Conservation (phyloP, 306 rosid genomes). For the Mucuna pruriens region DNA sequence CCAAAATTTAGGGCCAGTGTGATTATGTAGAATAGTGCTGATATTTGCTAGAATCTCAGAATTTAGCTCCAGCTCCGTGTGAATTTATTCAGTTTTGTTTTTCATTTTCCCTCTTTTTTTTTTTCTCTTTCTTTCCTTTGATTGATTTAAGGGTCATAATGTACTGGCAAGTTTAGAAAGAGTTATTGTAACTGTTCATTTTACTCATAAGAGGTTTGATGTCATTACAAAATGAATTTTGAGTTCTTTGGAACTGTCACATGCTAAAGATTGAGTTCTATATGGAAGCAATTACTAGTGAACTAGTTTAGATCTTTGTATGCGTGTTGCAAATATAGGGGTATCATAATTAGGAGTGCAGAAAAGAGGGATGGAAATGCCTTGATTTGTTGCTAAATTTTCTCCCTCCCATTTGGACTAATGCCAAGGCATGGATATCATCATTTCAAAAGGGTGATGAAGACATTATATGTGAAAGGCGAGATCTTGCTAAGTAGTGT, state of each 20-base stretch:
- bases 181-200: background rate
- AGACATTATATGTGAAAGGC: background rate
- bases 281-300: background rate
- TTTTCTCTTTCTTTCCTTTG: background rate
- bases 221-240: background rate
- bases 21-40: constrained; percentile 18
- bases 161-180: constrained; percentile 17
- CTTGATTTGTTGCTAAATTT: background rate
- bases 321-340: background rate
- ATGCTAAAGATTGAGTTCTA: background rate
- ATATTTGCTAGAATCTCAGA: constrained; percentile 10
- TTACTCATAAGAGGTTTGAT: background rate
- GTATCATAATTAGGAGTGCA: background rate
- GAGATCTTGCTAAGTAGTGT: background rate
- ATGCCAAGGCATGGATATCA: background rate
- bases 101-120: background rate
- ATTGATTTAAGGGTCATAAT: constrained; percentile 17
- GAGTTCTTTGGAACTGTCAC: background rate
- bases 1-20: constrained; percentile 7
- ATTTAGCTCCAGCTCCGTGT: background rate
- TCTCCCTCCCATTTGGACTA: background rate
- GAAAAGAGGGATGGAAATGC: too few relatives aligned
- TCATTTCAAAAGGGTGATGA: background rate
- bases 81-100: constrained; percentile 4
- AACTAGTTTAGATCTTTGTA: background rate